A percentile compares a stretch with the other conserved stretches of the same genome.
These are phyloP conservation scores for Penicillium rolfsii DNA, from an alignment of 2,329 filamentous ascomycete genomes.

Conservation along the genomic window DNA sequence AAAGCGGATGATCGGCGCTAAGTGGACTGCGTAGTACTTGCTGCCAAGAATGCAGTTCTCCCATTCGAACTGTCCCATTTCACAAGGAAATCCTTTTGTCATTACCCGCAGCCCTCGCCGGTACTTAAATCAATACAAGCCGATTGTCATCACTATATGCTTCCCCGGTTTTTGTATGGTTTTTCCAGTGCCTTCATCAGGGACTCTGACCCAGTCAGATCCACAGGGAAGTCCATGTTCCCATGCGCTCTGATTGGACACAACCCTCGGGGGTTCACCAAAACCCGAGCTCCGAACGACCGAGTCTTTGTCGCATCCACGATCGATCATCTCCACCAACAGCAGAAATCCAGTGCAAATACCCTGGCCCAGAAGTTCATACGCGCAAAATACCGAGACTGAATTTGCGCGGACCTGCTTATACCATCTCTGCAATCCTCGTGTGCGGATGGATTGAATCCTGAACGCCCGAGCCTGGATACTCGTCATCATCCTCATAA, in stretches of 20 bases:
- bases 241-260: slow-evolving; percentile 3
- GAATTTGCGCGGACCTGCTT: background rate
- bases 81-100: background rate
- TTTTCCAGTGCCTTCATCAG: background rate
- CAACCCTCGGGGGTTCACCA: slow-evolving; percentile 5
- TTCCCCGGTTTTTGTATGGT: slow-evolving; percentile 1
- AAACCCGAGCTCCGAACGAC: slow-evolving; percentile 17
- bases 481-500: background rate
- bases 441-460: background rate
- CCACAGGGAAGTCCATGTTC: background rate
- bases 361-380: background rate
- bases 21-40: background rate
- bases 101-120: background rate
- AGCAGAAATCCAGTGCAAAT: background rate
- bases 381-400: background rate
- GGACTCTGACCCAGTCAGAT: background rate
- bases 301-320: background rate
- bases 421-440: background rate
- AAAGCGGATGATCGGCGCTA: background rate
- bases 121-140: background rate
- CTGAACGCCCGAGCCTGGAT: slow-evolving; percentile 1
- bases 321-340: background rate
- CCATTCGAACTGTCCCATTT: background rate
- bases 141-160: background rate
- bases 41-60: background rate